These are phyloP conservation scores for Aspergillus mulundensis DNA, from an alignment of 495 filamentous ascomycete genomes.

Conservation along the genomic window DNA sequence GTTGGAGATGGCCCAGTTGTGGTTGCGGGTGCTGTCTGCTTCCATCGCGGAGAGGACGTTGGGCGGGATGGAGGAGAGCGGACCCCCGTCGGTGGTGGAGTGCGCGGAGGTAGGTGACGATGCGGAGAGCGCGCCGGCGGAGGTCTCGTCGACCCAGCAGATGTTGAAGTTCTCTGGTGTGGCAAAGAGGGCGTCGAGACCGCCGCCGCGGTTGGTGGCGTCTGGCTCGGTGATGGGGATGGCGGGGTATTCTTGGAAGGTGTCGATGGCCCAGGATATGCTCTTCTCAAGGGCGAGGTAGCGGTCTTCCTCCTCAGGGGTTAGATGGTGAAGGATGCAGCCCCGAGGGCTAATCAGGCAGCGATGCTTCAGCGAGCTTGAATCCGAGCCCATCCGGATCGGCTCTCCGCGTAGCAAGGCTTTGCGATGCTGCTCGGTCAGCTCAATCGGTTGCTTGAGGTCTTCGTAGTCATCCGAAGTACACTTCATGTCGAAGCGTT, in stretches of 20 bases:
- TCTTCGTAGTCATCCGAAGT: slow-evolving; percentile 41
- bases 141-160: slow-evolving; percentile 38
- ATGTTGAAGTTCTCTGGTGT: slow-evolving; percentile 42
- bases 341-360: slow-evolving; percentile 74
- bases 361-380: slow-evolving; percentile 39
- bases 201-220: slow-evolving; percentile 38
- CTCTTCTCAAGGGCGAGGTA: slow-evolving; percentile 70
- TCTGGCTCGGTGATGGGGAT: slow-evolving; percentile 32
- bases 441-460: slow-evolving; percentile 33
- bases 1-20: slow-evolving; percentile 44
- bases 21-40: slow-evolving; percentile 39
- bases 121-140: slow-evolving; percentile 19
- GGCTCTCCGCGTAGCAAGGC: slow-evolving; percentile 39
- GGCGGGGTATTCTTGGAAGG: slow-evolving; percentile 29
- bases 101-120: slow-evolving; percentile 25
- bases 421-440: slow-evolving; percentile 42
- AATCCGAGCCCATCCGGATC: slow-evolving; percentile 30
- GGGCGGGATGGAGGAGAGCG: slow-evolving; percentile 24
- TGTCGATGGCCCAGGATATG: slow-evolving; percentile 35
- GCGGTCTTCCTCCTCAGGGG: slow-evolving; percentile 67
- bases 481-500: slow-evolving; percentile 50
- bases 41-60: slow-evolving; percentile 45
- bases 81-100: slow-evolving; percentile 15
- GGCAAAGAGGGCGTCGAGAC: slow-evolving; percentile 41
- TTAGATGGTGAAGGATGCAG: slow-evolving; percentile 71